Percentiles rank a stretch among this genome's conserved stretches.
Evolutionary conservation across 2,329 filamentous ascomycete genomes (phyloP).

Genomic region (Fusarium tupiense): DNA sequence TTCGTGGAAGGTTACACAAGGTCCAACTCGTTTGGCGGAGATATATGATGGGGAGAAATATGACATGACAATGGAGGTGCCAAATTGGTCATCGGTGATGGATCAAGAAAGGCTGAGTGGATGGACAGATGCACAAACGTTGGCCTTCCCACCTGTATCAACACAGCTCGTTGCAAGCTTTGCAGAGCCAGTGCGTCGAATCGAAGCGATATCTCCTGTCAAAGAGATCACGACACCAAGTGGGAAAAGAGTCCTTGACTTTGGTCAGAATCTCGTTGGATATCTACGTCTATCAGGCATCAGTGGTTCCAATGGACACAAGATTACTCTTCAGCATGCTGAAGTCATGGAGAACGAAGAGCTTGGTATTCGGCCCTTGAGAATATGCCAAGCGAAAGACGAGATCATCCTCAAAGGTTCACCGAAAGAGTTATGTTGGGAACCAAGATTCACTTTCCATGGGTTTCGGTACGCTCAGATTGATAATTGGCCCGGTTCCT

Average conservation of each 20-base stretch:
- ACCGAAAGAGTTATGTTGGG: constrained; percentile 45
- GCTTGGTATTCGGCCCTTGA: constrained; percentile 46
- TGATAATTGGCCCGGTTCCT: constrained; percentile 50
- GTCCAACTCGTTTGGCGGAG: constrained; percentile 49
- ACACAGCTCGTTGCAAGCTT: constrained; percentile 58
- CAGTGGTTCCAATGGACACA: constrained; percentile 49
- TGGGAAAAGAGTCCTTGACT: constrained; percentile 63
- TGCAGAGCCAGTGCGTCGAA: constrained; percentile 13
- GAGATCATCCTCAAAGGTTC: constrained; percentile 10
- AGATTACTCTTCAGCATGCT: constrained; percentile 60
- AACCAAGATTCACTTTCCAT: constrained; percentile 64
- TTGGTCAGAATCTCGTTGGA: constrained; percentile 68
- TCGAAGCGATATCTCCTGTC: constrained; percentile 10
- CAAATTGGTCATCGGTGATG: neutral
- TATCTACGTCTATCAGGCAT: constrained; percentile 53
- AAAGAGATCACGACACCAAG: constrained; percentile 44
- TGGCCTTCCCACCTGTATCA: constrained; percentile 40
- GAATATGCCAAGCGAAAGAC: constrained; percentile 26
- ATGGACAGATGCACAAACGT: neutral
- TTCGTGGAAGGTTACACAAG: constrained; percentile 49
- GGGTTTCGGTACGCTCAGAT: constrained; percentile 64
- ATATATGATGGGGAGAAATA: constrained; percentile 64
- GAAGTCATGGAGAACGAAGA: constrained; percentile 64
- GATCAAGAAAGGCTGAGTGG: neutral
- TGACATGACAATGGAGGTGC: constrained; percentile 46